Conservation (phyloP, 2,329 filamentous ascomycete genomes). For the Purpureocillium takamizusanense region DNA sequence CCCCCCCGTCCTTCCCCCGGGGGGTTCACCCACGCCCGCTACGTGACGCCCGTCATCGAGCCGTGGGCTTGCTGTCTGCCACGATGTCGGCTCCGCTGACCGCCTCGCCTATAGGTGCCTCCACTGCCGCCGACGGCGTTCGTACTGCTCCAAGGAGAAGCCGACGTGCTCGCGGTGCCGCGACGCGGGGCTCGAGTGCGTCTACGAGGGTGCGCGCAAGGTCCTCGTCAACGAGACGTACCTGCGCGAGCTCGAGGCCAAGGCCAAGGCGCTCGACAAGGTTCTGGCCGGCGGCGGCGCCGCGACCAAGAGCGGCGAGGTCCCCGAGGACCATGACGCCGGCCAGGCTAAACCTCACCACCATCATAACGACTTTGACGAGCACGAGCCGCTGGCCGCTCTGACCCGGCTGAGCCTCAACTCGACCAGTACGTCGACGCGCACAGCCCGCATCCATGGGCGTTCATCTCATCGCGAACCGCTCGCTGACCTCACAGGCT, state of each 20-base stretch:
- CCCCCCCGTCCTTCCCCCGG: too few relatives aligned
- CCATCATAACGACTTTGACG: conserved; percentile 19
- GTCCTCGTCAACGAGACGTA: conserved; percentile 27
- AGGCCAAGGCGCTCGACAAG: conserved; percentile 21
- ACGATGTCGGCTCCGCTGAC: too few relatives aligned
- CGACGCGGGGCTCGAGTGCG: conserved; percentile 17
- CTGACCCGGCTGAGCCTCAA: conserved; percentile 25
- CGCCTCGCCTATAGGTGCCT: conserved; percentile 16
- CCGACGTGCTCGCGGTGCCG: conserved; percentile 24
- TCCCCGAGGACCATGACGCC: too few relatives aligned
- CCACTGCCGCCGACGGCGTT: conserved; percentile 22
- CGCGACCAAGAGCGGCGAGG: neutral
- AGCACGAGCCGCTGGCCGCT: conserved; percentile 22
- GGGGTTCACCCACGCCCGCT: too few relatives aligned
- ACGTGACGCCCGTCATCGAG: too few relatives aligned
- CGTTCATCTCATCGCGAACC: neutral
- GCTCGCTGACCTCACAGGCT: conserved; percentile 11
- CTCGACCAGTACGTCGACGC: conserved; percentile 14
- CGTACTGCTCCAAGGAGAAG: conserved; percentile 27
- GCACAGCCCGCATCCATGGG: too few relatives aligned
- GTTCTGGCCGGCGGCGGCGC: neutral
- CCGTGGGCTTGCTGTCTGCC: too few relatives aligned
- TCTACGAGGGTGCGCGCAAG: conserved; percentile 25
- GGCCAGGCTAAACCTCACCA: conserved; percentile 9
- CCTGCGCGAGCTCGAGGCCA: conserved; percentile 22